Percentiles rank a stretch among this genome's conserved stretches.
phyloP scores from a whole-genome alignment of 2,329 filamentous ascomycete genomes.

The Bertia moriformis region DNA sequence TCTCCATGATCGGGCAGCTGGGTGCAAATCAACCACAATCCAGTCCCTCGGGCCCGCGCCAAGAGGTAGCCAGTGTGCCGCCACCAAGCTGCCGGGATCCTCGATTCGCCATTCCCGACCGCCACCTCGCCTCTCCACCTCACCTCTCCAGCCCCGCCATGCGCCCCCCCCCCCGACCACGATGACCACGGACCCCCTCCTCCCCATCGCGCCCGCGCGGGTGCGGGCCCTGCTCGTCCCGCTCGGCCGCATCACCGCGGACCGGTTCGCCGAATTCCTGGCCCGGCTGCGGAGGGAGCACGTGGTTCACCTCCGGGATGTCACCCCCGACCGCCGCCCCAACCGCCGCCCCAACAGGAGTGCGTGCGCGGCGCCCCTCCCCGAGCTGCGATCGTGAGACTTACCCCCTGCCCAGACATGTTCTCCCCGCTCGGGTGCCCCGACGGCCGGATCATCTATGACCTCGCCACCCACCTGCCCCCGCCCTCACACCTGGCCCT shows the following conservation, averaged over 20 bases:
- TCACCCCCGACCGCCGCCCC: constrained; percentile 70
- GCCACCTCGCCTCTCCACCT: no score
- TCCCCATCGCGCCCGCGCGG: constrained; percentile 81
- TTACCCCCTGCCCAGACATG: constrained; percentile 52
- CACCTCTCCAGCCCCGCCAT: no score
- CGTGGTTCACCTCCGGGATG: constrained; percentile 71
- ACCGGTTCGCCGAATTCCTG: constrained; percentile 67
- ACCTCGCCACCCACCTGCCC: constrained; percentile 67
- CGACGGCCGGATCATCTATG: constrained; percentile 73
- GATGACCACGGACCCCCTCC: constrained; percentile 80
- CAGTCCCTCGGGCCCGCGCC: no score
- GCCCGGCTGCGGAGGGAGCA: constrained; percentile 64
- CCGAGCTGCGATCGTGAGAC: no score
- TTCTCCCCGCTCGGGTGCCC: constrained; percentile 86
- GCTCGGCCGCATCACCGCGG: constrained; percentile 69
- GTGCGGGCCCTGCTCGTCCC: constrained; percentile 78
- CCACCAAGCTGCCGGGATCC: no score
- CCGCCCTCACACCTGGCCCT: constrained; percentile 67
- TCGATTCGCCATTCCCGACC: no score
- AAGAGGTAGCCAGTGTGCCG: no score
- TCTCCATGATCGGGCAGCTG: no score
- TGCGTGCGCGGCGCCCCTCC: constrained; percentile 26
- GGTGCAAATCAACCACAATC: no score
- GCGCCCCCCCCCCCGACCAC: constrained; percentile 24
- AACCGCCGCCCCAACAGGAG: no score